phyloP scores from a whole-genome alignment of 2,329 filamentous ascomycete genomes.

The Waltergamsia citrina region DNA sequence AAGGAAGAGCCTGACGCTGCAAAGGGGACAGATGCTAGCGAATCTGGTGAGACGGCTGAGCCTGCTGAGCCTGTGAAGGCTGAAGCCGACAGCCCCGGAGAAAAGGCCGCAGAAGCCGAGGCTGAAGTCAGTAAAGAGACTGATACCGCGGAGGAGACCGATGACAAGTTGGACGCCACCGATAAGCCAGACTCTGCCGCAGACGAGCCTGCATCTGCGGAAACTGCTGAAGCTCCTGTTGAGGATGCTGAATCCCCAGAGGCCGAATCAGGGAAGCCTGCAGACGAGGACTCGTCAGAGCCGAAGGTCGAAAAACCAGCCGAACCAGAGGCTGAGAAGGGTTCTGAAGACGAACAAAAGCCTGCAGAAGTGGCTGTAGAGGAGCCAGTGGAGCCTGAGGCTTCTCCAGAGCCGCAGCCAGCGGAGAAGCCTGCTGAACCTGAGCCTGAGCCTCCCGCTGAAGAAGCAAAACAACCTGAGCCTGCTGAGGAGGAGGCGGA shows the following conservation, averaged over 20 bases:
- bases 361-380: slow-evolving; percentile 4
- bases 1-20: neutral
- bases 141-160: neutral
- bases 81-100: slow-evolving; percentile 3
- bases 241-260: slow-evolving; percentile 1
- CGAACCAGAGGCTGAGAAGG: slow-evolving; percentile 1
- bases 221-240: slow-evolving; percentile 2
- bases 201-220: neutral
- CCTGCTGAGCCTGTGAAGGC: neutral
- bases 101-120: slow-evolving; percentile 1
- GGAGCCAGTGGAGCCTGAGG: slow-evolving; percentile 9
- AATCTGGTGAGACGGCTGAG: slow-evolving; percentile 1
- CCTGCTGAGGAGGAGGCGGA: slow-evolving; percentile 1
- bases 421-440: slow-evolving; percentile 1
- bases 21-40: neutral
- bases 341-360: neutral
- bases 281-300: slow-evolving; percentile 5
- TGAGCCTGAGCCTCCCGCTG: slow-evolving; percentile 4
- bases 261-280: slow-evolving; percentile 4
- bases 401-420: no score
- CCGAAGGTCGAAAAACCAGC: neutral
- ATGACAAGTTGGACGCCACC: neutral
- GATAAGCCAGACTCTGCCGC: slow-evolving; percentile 1
- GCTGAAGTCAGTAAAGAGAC: neutral
- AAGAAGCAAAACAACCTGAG: slow-evolving; percentile 1